These are phyloP conservation scores for Dictyostelium discoideum DNA, from an alignment of 78 protist genomes.

Conservation along the genomic window dicty_2.7 NC_007088.5:8033501-8034000, in stretches of 20 bases:
- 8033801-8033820: conserved; percentile 92
- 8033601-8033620: conserved; percentile 95
- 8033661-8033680: conserved; percentile 84
- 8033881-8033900: conserved; percentile 95
- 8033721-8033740: conserved; percentile 84
- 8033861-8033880: conserved; percentile 94
- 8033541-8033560: conserved; percentile 84
- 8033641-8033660: conserved; percentile 88
- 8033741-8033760: conserved; percentile 56
- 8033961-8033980: conserved; percentile 76
- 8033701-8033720: conserved; percentile 91
- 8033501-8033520: conserved; percentile 89
- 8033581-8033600: conserved; percentile 87
- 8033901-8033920: conserved; percentile 87
- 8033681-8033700: conserved; percentile 86
- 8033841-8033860: conserved; percentile 96
- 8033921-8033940: conserved; percentile 95
- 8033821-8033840: conserved; percentile 94
- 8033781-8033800: conserved; percentile 82
- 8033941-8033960: conserved; percentile 93
- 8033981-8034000: not conserved
- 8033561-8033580: conserved; percentile 97
- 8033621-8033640: conserved; percentile 97
- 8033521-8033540: conserved; percentile 91
- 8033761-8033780: conserved; percentile 85